Evolutionary conservation across 768 basidiomycete genomes (phyloP).

Genomic region (Suillus subluteus): DNA sequence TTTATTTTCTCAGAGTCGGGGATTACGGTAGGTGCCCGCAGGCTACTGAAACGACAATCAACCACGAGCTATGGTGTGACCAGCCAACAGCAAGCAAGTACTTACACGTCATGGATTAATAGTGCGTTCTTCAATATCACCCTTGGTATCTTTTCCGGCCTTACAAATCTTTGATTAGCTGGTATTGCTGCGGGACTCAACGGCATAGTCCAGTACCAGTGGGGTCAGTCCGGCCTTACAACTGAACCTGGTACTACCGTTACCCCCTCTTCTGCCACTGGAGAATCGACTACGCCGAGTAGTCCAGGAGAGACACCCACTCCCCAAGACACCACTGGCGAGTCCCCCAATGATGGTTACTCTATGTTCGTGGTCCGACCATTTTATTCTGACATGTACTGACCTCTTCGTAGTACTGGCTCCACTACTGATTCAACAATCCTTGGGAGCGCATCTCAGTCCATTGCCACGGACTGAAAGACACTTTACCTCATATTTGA

Average conservation of each 20-base stretch:
- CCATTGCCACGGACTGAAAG: constrained; percentile 35
- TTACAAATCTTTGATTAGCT: constrained; percentile 30
- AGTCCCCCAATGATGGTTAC: constrained; percentile 73
- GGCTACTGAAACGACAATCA: background rate
- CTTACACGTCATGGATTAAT: constrained; percentile 57
- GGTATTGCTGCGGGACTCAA: constrained; percentile 42
- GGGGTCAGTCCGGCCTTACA: constrained; percentile 58
- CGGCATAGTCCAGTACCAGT: constrained; percentile 41
- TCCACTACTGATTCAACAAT: constrained; percentile 34
- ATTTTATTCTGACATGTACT: constrained; percentile 13
- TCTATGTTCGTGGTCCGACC: constrained; percentile 32
- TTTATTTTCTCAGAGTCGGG: constrained; percentile 15
- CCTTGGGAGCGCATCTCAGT: constrained; percentile 37
- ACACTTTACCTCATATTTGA: background rate
- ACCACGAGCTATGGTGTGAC: constrained; percentile 48
- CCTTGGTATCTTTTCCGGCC: background rate
- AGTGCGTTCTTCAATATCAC: constrained; percentile 35
- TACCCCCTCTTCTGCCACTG: constrained; percentile 28
- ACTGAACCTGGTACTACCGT: constrained; percentile 50
- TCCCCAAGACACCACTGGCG: constrained; percentile 41
- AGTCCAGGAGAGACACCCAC: constrained; percentile 32
- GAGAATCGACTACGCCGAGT: constrained; percentile 11
- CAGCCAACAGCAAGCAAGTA: constrained; percentile 51
- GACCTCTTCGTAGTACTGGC: constrained; percentile 24
- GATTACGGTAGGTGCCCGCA: too few relatives aligned